These are phyloP conservation scores for Mycena amicta DNA, from an alignment of 768 basidiomycete species.

Conservation along the genomic window DNA sequence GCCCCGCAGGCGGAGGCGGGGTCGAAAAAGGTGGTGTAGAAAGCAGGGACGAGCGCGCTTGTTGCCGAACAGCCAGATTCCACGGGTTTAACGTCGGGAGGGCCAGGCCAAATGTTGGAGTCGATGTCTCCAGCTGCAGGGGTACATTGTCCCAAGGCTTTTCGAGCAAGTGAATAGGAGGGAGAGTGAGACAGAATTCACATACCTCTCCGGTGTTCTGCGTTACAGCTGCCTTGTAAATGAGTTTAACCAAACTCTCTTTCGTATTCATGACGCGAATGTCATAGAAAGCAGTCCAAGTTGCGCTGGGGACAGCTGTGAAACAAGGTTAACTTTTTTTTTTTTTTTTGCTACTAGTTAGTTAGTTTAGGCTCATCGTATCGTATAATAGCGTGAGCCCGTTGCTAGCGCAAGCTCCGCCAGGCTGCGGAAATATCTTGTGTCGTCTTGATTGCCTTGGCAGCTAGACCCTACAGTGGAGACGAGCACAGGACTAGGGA, in stretches of 20 bases:
- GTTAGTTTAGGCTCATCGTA: too few species aligned
- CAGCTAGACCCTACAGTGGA: too few species aligned
- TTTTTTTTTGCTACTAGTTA: too few species aligned
- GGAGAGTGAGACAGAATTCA: neutral
- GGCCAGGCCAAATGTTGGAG: slow-evolving; percentile 38
- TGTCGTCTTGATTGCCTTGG: too few species aligned
- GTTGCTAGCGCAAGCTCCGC: too few species aligned
- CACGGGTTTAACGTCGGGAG: slow-evolving; percentile 37
- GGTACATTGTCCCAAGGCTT: slow-evolving; percentile 43
- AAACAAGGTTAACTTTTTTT: neutral
- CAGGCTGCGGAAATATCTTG: too few species aligned
- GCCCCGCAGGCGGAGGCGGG: neutral
- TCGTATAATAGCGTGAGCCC: too few species aligned
- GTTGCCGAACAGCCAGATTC: slow-evolving; percentile 26
- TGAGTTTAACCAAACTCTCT: slow-evolving; percentile 32
- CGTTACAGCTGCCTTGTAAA: slow-evolving; percentile 42
- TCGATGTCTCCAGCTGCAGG: slow-evolving; percentile 40
- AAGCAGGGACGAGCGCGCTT: neutral
- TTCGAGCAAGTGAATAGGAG: neutral
- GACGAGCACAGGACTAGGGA: slow-evolving; percentile 31
- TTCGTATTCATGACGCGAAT: slow-evolving; percentile 40
- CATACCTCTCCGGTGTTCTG: slow-evolving; percentile 44
- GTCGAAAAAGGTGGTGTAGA: neutral
- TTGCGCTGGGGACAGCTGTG: slow-evolving; percentile 24
- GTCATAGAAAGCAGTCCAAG: slow-evolving; percentile 43